Evolutionary conservation across 306 rosid genomes (phyloP).

Genomic region (Cucumis melo): DNA sequence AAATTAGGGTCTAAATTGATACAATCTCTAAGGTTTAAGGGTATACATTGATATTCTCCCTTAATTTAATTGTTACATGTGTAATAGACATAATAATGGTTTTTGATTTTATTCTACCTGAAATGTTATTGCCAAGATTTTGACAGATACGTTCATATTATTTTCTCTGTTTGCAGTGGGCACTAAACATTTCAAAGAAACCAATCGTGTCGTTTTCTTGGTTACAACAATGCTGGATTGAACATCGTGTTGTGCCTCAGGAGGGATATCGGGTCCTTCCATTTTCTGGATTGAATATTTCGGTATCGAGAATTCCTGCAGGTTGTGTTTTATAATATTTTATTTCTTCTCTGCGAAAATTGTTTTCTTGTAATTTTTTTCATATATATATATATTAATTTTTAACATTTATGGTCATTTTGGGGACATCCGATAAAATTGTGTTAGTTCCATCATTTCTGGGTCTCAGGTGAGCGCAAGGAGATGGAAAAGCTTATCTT

Average conservation of each 20-base stretch:
- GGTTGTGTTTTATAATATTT: constrained; percentile 37
- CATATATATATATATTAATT: too few relatives aligned
- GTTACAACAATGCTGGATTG: constrained; percentile 84
- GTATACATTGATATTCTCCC: too few relatives aligned
- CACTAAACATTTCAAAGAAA: constrained; percentile 75
- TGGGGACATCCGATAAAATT: neutral
- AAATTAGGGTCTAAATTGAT: too few relatives aligned
- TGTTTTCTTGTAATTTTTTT: neutral
- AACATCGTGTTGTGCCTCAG: constrained; percentile 86
- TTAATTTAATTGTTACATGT: neutral
- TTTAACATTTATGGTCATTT: constrained; percentile 6
- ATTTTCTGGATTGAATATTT: constrained; percentile 75
- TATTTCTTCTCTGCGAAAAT: constrained; percentile 6
- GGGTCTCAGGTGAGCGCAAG: constrained; percentile 60
- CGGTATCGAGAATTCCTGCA: constrained; percentile 71
- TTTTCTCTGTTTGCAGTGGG: constrained; percentile 59
- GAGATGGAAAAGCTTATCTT: constrained; percentile 53
- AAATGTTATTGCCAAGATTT: neutral
- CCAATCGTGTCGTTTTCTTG: constrained; percentile 73
- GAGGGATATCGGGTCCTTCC: constrained; percentile 82
- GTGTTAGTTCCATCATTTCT: constrained; percentile 20
- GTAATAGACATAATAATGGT: neutral
- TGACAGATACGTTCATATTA: neutral
- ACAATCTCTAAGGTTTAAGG: too few relatives aligned
- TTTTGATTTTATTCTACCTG: neutral